These are phyloP conservation scores for Polygonum maritimum DNA, from an alignment of 148 eudicot genomes.

Conservation along the genomic window DNA sequence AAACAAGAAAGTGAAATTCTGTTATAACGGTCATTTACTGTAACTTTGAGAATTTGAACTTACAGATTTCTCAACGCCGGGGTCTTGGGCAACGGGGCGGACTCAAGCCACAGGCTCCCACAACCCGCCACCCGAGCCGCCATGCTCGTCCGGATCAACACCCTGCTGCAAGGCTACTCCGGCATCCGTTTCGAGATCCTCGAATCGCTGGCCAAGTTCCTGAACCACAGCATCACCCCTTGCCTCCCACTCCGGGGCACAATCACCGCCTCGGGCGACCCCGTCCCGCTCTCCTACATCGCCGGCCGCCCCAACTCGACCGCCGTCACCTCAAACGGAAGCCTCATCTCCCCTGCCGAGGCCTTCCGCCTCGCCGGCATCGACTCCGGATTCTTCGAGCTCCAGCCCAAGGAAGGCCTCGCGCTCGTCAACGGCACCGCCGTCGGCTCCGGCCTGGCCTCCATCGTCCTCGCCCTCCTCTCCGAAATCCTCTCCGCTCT, in stretches of 20 bases:
- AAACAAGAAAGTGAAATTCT: too few relatives aligned
- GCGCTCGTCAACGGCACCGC: conserved; percentile 14
- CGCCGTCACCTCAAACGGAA: conserved; percentile 14
- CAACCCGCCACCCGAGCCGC: conserved; percentile 10
- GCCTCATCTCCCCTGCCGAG: conserved; percentile 3
- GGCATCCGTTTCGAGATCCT: conserved; percentile 16
- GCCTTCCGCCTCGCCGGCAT: conserved; percentile 15
- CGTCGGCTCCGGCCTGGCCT: conserved; percentile 11
- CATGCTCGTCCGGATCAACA: conserved; percentile 9
- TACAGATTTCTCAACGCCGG: conserved; percentile 12
- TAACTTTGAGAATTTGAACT: background rate
- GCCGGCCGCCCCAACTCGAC: conserved; percentile 22
- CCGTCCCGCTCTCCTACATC: conserved; percentile 33
- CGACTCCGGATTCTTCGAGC: conserved; percentile 6
- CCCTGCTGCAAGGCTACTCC: conserved; percentile 14
- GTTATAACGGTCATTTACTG: too few relatives aligned
- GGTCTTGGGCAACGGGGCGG: conserved; percentile 8
- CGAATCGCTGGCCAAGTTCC: conserved; percentile 5
- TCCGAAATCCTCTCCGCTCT: conserved; percentile 29
- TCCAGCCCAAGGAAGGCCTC: conserved; percentile 14
- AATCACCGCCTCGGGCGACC: conserved; percentile 34
- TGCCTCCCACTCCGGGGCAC: conserved; percentile 32
- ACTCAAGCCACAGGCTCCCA: background rate
- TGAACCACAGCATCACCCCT: conserved; percentile 23
- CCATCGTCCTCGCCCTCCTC: conserved; percentile 18